phyloP scores from a whole-genome alignment of 2,329 filamentous ascomycete species.

The Pseudomassariella vexata region DNA sequence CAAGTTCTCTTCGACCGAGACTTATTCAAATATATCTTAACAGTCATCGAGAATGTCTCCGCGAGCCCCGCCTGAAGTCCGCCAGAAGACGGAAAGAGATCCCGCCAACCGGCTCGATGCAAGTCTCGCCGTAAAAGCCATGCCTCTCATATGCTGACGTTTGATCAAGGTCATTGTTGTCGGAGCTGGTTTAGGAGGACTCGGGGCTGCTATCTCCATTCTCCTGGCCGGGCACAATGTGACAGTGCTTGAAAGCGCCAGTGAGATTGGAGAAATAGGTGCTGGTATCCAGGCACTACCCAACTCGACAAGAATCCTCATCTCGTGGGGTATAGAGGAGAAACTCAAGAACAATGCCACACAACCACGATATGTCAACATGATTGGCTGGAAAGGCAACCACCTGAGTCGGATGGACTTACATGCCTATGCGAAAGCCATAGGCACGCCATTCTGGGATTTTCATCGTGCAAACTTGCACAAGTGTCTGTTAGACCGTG shows the following conservation, averaged over 20 bases:
- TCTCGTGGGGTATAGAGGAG: constrained; percentile 41
- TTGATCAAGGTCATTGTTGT: constrained; percentile 42
- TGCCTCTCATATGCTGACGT: no score
- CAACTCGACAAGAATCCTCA: constrained; percentile 39
- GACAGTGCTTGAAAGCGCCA: constrained; percentile 39
- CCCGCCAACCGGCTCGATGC: constrained; percentile 13
- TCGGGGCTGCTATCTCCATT: constrained; percentile 42
- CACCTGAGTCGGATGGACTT: constrained; percentile 42
- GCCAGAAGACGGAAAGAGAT: constrained; percentile 12
- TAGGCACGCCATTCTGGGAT: constrained; percentile 42
- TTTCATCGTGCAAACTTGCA: constrained; percentile 51
- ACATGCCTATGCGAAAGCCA: constrained; percentile 26
- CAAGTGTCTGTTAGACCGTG: constrained; percentile 37
- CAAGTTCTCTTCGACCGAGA: background rate
- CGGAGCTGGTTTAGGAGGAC: constrained; percentile 50
- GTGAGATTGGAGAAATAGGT: constrained; percentile 39
- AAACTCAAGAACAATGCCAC: constrained; percentile 32
- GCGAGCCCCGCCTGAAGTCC: constrained; percentile 5
- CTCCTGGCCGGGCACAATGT: constrained; percentile 40
- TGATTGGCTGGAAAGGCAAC: constrained; percentile 48
- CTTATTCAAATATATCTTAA: background rate
- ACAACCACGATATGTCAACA: constrained; percentile 36
- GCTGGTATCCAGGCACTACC: constrained; percentile 46
- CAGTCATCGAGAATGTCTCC: constrained; percentile 8
- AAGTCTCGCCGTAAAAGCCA: constrained; percentile 12